phyloP scores from a whole-genome alignment of 371 early-diverging fungal genomes.

The Lichtheimia corymbifera region DNA sequence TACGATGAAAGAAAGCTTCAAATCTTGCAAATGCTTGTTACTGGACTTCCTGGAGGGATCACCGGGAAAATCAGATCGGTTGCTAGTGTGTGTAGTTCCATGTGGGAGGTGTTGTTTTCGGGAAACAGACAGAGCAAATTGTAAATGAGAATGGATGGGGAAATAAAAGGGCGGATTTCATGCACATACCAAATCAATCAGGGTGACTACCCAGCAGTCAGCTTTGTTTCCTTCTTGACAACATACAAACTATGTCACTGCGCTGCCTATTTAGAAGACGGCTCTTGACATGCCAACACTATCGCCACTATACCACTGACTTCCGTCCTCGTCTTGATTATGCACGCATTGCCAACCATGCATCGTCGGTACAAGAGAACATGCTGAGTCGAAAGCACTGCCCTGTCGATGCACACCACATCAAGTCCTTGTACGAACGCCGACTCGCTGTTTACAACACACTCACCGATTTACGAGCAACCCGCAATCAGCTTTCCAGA shows the following conservation, averaged over 20 bases:
- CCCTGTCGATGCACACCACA: constrained; percentile 38
- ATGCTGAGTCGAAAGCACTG: constrained; percentile 54
- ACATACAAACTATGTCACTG: too few species aligned
- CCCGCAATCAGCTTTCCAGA: constrained; percentile 54
- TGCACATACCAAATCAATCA: too few species aligned
- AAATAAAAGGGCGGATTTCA: too few species aligned
- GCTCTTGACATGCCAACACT: not conserved
- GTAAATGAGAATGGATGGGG: not conserved
- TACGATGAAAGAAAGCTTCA: constrained; percentile 38
- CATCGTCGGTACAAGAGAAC: constrained; percentile 51
- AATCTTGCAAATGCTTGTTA: constrained; percentile 26
- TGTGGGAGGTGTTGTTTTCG: constrained; percentile 30
- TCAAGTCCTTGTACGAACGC: constrained; percentile 55
- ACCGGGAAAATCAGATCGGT: constrained; percentile 31
- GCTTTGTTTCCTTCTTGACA: too few species aligned
- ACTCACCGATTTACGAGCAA: constrained; percentile 40
- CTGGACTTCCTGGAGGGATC: constrained; percentile 28
- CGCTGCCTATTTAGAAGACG: too few species aligned
- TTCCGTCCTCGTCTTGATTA: constrained; percentile 62
- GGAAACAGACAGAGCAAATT: constrained; percentile 14
- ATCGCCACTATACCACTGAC: not conserved
- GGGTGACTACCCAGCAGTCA: too few species aligned
- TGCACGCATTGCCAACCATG: constrained; percentile 55
- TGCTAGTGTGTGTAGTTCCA: constrained; percentile 24
- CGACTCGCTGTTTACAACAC: constrained; percentile 33